Evolutionary conservation across 176 grass and related monocot species (phyloP), one percentile per base, ranked within the genome.

Genomic region (Oryza longistaminata): DNA sequence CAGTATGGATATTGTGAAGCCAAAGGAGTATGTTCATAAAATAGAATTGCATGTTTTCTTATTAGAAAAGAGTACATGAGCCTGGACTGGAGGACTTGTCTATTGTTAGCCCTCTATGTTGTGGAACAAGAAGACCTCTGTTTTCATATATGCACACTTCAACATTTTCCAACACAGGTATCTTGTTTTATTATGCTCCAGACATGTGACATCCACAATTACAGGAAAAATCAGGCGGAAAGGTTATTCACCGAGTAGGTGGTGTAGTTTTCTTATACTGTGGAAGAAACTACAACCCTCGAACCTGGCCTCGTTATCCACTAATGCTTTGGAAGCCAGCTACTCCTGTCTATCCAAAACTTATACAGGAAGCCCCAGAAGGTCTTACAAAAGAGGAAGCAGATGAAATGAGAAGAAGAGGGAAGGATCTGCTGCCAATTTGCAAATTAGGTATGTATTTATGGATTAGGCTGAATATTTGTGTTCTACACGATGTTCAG

Each of bases 321-420:
- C 79, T 95, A 85, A 98, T 98, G 96, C 89, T 95, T 17, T 98
- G 96, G 96, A 98, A 98, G 68, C 96, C 96, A 75, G 93, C 96
- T 9, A 70, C 91, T 78, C 96, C 93, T 71, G 91, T 91, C 49
- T 98, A 94, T 73, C 96, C 96, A 43, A 95, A 93, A 77, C 89
- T 98, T 62, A 98, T 98, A 88, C 90, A 95, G 81, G 77, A 92
- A 85, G 83, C 77, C 46, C 96, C 96, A 53, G 93, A 94, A 82
- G 96, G 96, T 34, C 88, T 98, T 84, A 92, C 93, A 49, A 93
- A 91, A 86, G 83, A 82, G 94, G 96, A 92, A 81, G 96, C 91
- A 9, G 81, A 84, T 87, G 89, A 92, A 74, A 92, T 95, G 91
- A 98, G 89, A 87, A 82, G 85, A 22, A 98, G 90, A 85, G 96